phyloP scores from a whole-genome alignment of 768 basidiomycete species.

The Gloeopeniophorella convolvens region DNA sequence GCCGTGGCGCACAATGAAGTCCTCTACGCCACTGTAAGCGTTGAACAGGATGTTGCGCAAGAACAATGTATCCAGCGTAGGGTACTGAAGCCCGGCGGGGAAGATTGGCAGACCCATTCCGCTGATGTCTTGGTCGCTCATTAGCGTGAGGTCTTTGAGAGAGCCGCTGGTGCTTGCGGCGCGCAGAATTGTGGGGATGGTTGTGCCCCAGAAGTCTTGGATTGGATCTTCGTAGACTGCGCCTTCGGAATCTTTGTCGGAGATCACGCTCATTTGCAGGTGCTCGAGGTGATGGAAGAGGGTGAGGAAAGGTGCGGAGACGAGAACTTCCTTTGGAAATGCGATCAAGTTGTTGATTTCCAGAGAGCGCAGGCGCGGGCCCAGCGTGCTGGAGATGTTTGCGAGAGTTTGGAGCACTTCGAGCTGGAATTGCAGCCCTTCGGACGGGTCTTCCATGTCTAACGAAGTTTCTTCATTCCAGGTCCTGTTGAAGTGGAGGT shows the following conservation, averaged over 20 bases:
- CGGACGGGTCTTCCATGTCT: too few species aligned
- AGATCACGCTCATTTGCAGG: background rate
- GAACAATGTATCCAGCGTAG: background rate
- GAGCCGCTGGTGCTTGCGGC: background rate
- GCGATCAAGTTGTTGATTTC: background rate
- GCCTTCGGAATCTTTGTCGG: background rate
- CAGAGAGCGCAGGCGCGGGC: background rate
- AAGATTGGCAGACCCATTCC: background rate
- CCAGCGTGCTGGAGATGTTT: too few species aligned
- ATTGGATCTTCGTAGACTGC: too few species aligned
- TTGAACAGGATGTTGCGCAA: background rate
- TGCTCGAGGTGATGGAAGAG: background rate
- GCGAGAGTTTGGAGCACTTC: too few species aligned
- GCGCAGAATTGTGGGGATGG: background rate
- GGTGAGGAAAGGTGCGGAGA: background rate
- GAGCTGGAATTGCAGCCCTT: too few species aligned
- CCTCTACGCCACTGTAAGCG: background rate
- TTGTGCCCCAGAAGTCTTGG: background rate
- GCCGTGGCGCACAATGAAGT: constrained; percentile 3
- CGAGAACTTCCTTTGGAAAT: background rate
- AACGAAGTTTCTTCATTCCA: too few species aligned
- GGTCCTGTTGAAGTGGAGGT: too few species aligned
- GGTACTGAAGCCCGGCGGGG: background rate
- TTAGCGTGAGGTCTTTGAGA: background rate
- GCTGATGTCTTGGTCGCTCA: background rate